phyloP scores from a whole-genome alignment of 2,329 filamentous ascomycete genomes.

The Fusarium gaditjirri region DNA sequence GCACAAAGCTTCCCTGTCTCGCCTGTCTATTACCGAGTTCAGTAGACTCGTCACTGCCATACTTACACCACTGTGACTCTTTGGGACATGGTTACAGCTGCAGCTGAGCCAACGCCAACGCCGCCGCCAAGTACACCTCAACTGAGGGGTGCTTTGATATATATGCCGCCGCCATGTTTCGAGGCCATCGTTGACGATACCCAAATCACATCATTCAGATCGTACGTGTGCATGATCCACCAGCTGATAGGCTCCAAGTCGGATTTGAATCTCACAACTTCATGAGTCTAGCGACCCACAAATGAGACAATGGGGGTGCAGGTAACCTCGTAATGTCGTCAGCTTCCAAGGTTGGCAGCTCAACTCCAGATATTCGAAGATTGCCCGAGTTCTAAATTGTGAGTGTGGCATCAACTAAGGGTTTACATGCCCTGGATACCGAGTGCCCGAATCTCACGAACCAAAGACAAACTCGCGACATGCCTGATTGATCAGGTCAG shows the following conservation, averaged over 20 bases:
- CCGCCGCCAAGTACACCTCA: slow-evolving; percentile 25
- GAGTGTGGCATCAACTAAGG: slow-evolving; percentile 43
- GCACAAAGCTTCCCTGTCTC: slow-evolving; percentile 34
- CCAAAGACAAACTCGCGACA: slow-evolving; percentile 53
- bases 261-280: slow-evolving; percentile 15
- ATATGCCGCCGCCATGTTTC: slow-evolving; percentile 42
- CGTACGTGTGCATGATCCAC: slow-evolving; percentile 40
- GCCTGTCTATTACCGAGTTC: slow-evolving; percentile 35
- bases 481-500: slow-evolving; percentile 45
- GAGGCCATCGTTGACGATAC: slow-evolving; percentile 35
- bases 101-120: slow-evolving; percentile 29
- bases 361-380: slow-evolving; percentile 20
- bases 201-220: slow-evolving; percentile 44
- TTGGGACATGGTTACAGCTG: slow-evolving; percentile 32
- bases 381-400: slow-evolving; percentile 17
- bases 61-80: slow-evolving; percentile 34
- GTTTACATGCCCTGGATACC: slow-evolving; percentile 39
- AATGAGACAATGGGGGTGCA: slow-evolving; percentile 27
- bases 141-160: slow-evolving; percentile 38
- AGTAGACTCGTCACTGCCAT: slow-evolving; percentile 31
- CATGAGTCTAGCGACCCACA: slow-evolving; percentile 32
- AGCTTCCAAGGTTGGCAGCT: slow-evolving; percentile 32
- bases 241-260: slow-evolving; percentile 37
- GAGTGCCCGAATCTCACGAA: slow-evolving; percentile 14
- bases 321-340: slow-evolving; percentile 29